Conservation (phyloP, 2,329 filamentous ascomycete genomes). For the Diplodia corticola region DNA sequence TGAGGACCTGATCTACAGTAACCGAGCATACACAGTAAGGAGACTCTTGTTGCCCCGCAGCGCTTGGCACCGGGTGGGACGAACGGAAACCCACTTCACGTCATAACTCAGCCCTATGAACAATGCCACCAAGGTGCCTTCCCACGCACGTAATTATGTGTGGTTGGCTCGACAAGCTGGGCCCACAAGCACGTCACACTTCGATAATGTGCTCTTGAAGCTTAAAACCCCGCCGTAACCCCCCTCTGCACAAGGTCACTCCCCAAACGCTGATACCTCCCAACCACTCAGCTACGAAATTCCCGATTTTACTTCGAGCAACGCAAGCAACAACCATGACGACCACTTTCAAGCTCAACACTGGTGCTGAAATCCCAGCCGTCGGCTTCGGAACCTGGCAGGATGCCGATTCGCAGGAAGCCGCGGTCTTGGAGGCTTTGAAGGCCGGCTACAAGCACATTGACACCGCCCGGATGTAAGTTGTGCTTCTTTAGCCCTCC, state of each 20-base stretch:
- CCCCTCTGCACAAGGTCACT: not conserved
- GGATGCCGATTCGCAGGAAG: constrained; percentile 64
- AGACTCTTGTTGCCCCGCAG: not conserved
- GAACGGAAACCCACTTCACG: not conserved
- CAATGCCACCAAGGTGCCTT: not conserved
- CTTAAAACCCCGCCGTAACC: not conserved
- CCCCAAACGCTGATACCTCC: not conserved
- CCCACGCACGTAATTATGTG: constrained; percentile 1
- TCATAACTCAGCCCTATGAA: not conserved
- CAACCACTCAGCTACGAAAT: not conserved
- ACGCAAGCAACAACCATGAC: constrained; percentile 15
- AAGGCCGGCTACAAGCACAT: constrained; percentile 40
- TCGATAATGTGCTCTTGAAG: not conserved
- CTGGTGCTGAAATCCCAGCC: constrained; percentile 69
- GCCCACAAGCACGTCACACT: constrained; percentile 2
- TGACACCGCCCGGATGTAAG: constrained; percentile 54
- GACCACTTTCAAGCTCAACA: constrained; percentile 60
- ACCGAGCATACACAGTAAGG: not conserved
- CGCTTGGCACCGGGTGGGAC: not conserved
- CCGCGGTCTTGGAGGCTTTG: constrained; percentile 50
- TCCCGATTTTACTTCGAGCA: not conserved
- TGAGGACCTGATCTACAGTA: not conserved
- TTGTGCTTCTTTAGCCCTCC: not conserved
- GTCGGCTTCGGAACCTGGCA: constrained; percentile 83
- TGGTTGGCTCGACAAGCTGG: not conserved